These are phyloP conservation scores for Diplodia sapinea DNA, from an alignment of 2,329 filamentous ascomycete species.

Conservation along the genomic window DNA sequence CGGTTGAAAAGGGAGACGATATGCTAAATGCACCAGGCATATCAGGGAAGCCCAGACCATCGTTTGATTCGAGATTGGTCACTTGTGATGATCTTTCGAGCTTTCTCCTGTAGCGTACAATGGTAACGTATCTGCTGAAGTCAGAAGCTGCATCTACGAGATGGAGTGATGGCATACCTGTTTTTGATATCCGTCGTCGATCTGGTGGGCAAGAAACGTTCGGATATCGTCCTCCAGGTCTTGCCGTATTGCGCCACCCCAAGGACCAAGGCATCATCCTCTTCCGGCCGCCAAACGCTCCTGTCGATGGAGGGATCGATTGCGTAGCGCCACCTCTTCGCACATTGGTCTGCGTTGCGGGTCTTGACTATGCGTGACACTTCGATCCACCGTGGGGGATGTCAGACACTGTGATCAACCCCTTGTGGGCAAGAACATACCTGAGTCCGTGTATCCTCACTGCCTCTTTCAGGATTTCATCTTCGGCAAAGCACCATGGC, in stretches of 20 bases:
- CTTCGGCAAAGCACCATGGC: constrained; percentile 24
- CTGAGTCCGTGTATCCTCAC: neutral
- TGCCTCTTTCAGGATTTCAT: constrained; percentile 9
- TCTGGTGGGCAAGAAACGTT: neutral
- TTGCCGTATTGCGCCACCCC: neutral
- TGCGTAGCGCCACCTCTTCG: constrained; percentile 19
- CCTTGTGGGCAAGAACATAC: neutral
- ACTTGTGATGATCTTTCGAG: neutral
- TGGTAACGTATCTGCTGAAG: neutral
- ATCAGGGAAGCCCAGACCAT: neutral
- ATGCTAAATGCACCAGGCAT: neutral
- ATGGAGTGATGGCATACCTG: neutral
- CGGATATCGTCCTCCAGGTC: constrained; percentile 4
- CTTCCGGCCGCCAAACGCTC: neutral
- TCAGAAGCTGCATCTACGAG: too few species aligned
- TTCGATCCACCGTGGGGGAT: neutral
- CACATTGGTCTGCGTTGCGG: constrained; percentile 15
- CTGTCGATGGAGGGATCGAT: constrained; percentile 3
- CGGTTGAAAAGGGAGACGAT: neutral
- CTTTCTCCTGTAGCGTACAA: neutral
- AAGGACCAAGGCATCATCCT: neutral
- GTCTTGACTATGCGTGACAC: constrained; percentile 5
- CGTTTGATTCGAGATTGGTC: neutral
- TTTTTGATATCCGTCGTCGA: constrained; percentile 25
- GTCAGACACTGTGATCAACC: neutral